Evolutionary conservation across 768 basidiomycete genomes (phyloP).

Genomic region (Suillus variegatus): DNA sequence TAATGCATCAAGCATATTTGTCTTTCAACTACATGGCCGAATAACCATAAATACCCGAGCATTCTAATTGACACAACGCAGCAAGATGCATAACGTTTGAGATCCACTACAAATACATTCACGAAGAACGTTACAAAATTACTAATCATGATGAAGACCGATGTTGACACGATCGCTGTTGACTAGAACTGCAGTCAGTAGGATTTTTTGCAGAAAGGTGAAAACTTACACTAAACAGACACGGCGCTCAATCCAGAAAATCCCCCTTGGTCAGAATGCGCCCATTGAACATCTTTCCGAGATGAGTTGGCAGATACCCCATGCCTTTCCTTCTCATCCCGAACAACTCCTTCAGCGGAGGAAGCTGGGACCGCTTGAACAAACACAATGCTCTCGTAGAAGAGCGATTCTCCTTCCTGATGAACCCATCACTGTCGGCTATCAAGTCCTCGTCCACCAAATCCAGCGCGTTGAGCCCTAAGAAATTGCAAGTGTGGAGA

Average conservation of each 20-base stretch:
- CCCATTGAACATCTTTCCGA: conserved; percentile 40
- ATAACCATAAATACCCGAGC: neutral
- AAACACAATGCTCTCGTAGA: neutral
- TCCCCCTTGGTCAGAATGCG: conserved; percentile 28
- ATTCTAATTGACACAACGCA: neutral
- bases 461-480: conserved; percentile 27
- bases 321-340: conserved; percentile 40
- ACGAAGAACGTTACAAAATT: neutral
- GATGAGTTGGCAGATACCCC: conserved; percentile 37
- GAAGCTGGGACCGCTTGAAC: conserved; percentile 17
- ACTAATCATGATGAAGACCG: neutral
- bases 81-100: neutral
- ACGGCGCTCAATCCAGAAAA: conserved; percentile 13
- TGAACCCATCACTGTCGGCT: conserved; percentile 22
- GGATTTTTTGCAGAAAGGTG: neutral
- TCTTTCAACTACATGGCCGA: neutral
- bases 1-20: too few species aligned
- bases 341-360: conserved; percentile 34
- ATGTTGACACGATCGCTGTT: neutral
- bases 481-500: conserved; percentile 25
- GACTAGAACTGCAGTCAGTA: neutral
- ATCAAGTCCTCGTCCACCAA: conserved; percentile 11
- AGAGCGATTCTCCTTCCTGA: conserved; percentile 19
- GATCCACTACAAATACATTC: neutral
- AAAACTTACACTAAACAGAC: neutral